Percentiles rank a stretch among this genome's conserved stretches.
These are phyloP conservation scores for Cyberlindnera nakhonratchasimensis DNA, from an alignment of 805 yeast species.

Conservation along the genomic window DNA sequence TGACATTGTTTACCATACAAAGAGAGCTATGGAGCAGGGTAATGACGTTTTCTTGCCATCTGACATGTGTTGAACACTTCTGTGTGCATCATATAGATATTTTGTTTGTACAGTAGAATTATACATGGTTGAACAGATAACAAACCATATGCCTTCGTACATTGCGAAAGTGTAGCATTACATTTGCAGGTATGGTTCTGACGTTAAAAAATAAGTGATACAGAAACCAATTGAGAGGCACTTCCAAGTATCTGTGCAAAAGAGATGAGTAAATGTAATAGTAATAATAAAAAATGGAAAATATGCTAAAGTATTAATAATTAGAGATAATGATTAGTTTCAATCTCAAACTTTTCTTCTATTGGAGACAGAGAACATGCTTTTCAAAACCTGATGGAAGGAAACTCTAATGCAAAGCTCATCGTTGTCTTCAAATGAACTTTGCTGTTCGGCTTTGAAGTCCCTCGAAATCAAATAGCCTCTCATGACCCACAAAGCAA, in stretches of 20 bases:
- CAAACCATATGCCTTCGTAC: no score
- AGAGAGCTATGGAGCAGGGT: constrained; percentile 70
- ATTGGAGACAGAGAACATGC: constrained; percentile 13
- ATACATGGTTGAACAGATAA: no score
- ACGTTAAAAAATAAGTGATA: no score
- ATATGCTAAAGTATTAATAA: neutral
- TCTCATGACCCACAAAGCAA: constrained; percentile 42
- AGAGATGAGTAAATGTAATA: no score
- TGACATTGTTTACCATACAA: constrained; percentile 71
- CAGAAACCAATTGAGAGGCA: no score
- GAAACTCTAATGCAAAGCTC: constrained; percentile 24
- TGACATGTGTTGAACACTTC: neutral
- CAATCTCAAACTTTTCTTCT: constrained; percentile 13
- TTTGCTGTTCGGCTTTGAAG: constrained; percentile 25
- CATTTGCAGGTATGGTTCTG: no score
- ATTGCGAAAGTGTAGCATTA: no score
- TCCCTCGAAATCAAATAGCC: constrained; percentile 57
- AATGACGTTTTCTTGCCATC: constrained; percentile 48
- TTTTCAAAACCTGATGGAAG: neutral
- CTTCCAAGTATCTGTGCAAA: no score
- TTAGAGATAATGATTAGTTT: neutral
- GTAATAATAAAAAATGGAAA: no score
- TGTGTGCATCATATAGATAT: neutral
- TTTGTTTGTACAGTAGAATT: no score
- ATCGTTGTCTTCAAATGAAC: constrained; percentile 27